Evolutionary conservation across 2,329 filamentous ascomycete genomes (phyloP).

Genomic region (Beauveria scarabaeidicola): DNA sequence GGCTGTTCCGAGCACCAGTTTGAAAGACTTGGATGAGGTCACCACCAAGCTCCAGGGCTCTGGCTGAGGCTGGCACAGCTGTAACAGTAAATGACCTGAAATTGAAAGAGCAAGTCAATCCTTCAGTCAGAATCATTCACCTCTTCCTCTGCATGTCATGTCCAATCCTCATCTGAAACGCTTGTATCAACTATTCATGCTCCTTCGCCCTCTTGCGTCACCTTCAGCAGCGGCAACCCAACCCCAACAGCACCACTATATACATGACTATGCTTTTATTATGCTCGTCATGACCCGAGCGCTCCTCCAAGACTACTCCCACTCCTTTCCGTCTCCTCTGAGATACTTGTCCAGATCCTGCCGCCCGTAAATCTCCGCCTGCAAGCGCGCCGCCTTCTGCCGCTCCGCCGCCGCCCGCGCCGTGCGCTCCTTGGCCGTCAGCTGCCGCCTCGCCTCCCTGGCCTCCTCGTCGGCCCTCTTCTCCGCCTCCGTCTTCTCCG

Average conservation of each 20-base stretch:
- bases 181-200: neutral
- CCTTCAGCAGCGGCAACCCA: neutral
- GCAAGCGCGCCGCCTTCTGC: slow-evolving; percentile 54
- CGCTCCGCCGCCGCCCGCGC: slow-evolving; percentile 54
- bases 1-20: too few species aligned
- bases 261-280: neutral
- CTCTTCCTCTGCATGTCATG: neutral
- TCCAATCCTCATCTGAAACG: neutral
- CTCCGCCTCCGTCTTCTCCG: slow-evolving; percentile 30
- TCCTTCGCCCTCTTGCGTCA: neutral
- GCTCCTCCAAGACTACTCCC: slow-evolving; percentile 10
- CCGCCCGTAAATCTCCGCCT: slow-evolving; percentile 63
- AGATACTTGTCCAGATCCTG: slow-evolving; percentile 72
- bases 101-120: too few species aligned
- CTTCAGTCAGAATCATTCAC: too few species aligned
- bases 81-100: too few species aligned
- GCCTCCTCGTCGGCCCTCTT: slow-evolving; percentile 33
- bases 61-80: too few species aligned
- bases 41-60: too few species aligned
- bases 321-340: slow-evolving; percentile 30
- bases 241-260: too few species aligned
- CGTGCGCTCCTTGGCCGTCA: slow-evolving; percentile 64
- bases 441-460: slow-evolving; percentile 36
- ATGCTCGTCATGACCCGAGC: neutral
- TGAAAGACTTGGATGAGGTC: too few species aligned